Conservation (phyloP, 495 filamentous ascomycete genomes). For the Halenospora varia region DNA sequence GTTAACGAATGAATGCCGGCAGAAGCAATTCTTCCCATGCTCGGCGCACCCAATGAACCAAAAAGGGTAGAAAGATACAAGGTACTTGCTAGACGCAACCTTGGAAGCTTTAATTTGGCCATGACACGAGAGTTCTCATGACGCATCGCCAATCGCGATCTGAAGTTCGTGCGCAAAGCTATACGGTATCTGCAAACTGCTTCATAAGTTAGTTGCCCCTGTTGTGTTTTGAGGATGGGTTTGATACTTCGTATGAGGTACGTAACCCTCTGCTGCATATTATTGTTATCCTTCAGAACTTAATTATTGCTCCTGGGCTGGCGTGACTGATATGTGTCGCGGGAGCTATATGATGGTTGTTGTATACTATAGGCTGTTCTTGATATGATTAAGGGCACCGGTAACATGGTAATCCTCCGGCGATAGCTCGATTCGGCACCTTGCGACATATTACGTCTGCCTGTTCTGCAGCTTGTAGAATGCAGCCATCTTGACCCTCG, state of each 20-base stretch:
- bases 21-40: neutral
- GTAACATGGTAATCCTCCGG: constrained; percentile 10
- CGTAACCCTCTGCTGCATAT: too few species aligned
- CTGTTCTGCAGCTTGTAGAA: neutral
- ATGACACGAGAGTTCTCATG: too few species aligned
- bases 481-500: neutral
- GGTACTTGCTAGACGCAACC: neutral
- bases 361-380: neutral
- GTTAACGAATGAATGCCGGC: neutral
- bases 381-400: neutral
- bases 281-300: too few species aligned
- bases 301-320: neutral
- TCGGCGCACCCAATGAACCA: neutral
- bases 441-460: constrained; percentile 13
- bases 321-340: neutral
- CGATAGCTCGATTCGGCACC: neutral
- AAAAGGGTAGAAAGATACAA: neutral
- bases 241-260: too few species aligned
- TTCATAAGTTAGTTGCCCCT: too few species aligned
- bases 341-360: neutral
- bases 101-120: too few species aligned
- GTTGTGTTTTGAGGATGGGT: too few species aligned
- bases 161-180: too few species aligned
- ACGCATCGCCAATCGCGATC: too few species aligned
- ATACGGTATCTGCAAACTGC: too few species aligned